These are phyloP conservation scores for Fusarium pseudograminearum DNA, from an alignment of 2,329 filamentous ascomycete genomes.

Conservation along the genomic window DNA sequence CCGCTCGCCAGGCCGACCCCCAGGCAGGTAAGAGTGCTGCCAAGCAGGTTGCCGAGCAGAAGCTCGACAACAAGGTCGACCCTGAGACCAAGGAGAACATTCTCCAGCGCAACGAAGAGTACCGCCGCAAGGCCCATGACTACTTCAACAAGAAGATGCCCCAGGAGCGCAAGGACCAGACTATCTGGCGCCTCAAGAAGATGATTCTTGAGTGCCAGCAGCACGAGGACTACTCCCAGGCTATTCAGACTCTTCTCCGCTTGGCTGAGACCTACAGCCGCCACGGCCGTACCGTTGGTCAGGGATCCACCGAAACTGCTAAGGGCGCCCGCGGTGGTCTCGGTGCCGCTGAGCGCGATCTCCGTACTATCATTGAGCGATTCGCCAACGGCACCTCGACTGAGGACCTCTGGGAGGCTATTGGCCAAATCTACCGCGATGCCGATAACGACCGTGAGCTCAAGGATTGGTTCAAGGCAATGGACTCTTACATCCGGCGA, in stretches of 20 bases:
- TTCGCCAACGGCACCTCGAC: conserved; percentile 95
- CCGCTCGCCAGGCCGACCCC: conserved; percentile 58
- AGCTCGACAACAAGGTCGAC: conserved; percentile 71
- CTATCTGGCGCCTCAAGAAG: conserved; percentile 93
- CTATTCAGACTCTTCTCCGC: conserved; percentile 86
- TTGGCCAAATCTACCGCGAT: conserved; percentile 87
- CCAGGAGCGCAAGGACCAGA: conserved; percentile 91
- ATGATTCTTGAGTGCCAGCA: conserved; percentile 97
- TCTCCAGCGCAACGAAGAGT: conserved; percentile 58
- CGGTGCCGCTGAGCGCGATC: conserved; percentile 78
- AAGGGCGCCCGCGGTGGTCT: conserved; percentile 79
- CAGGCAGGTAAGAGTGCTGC: conserved; percentile 51
- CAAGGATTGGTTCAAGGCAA: conserved; percentile 85
- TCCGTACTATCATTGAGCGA: conserved; percentile 86
- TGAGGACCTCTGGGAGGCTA: conserved; percentile 85
- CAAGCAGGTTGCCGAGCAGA: conserved; percentile 65
- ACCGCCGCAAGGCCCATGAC: conserved; percentile 67
- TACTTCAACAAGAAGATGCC: conserved; percentile 91
- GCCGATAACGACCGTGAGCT: conserved; percentile 89
- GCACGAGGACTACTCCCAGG: conserved; percentile 91
- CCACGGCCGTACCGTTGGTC: conserved; percentile 74
- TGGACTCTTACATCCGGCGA: conserved; percentile 83
- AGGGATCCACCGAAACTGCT: conserved; percentile 74
- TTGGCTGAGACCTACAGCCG: conserved; percentile 87
- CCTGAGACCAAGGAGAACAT: conserved; percentile 70